Base-by-base conservation (phyloP, 129 eudicot genomes). In the Escallonia rubra region DNA sequence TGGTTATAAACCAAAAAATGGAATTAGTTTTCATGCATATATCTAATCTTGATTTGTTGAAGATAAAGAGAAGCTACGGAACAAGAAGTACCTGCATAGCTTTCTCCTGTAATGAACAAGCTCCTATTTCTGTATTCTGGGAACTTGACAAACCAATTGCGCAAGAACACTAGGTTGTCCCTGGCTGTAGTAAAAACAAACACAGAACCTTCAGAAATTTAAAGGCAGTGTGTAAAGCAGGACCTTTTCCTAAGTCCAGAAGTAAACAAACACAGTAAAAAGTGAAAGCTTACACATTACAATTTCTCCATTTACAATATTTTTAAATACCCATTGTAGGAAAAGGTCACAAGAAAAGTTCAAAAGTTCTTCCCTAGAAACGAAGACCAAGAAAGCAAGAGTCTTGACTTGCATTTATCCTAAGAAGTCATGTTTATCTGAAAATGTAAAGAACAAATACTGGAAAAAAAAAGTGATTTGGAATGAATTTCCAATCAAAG, bases 41-140 rank as follows among this genome's bases (percentile, higher is more conserved):
- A 23, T 23, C 34, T 23, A 23, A 0, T 23, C 34, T 23, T 23
- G 34, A 23, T 1, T 23, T 23, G 34, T 23, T 23, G 34, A 23
- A 23, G 34, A 23, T 1, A 34, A 9, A 10, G 13, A 48, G 40
- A n/a, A 6, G 7, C 8, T 23, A 2, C 16, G 6, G 38, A 10
- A 59, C 3, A 10, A n/a, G 4, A 53, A 51, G 58, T 71, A 87
- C 95, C 95, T 65, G 96, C 96, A 78, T 88, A 88, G 59, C 96
- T 88, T 75, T 88, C 96, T 51, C 96, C 91, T 16, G 96, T 75
- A 5, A 88, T 79, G 75, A 77, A 88, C 79, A 88, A 67, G 59
- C 57, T 63, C 11, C 72, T 74, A 63, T 79, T 57, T 23, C 52
- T 66, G 40, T 78, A 82, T 54, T 71, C 72, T 7, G 87, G 83